A percentile compares a stretch with the other conserved stretches of the same genome.
These are phyloP conservation scores for Kwoniella pini DNA, from an alignment of 768 basidiomycete species.

Conservation along the genomic window DNA sequence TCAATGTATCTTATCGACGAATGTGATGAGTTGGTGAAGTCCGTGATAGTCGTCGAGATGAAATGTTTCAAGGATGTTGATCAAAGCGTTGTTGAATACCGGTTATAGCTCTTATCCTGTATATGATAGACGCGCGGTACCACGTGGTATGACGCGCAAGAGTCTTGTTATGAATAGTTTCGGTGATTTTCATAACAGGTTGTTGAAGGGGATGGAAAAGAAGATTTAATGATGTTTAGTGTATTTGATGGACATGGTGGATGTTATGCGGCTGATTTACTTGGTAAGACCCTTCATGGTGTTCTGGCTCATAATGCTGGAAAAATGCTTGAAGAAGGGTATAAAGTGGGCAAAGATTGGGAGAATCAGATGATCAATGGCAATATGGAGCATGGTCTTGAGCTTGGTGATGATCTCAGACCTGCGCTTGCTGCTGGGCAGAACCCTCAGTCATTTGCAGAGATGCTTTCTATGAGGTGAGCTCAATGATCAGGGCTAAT, in stretches of 20 bases:
- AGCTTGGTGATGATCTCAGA: neutral
- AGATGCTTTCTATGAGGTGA: slow-evolving; percentile 3
- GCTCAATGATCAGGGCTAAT: neutral
- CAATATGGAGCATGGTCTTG: neutral
- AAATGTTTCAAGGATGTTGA: no score
- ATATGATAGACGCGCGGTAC: no score
- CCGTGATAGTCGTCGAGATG: no score
- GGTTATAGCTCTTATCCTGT: no score
- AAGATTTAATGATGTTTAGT: slow-evolving; percentile 74
- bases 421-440: neutral
- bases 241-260: slow-evolving; percentile 75
- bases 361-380: neutral
- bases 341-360: neutral
- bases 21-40: no score
- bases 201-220: neutral
- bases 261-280: slow-evolving; percentile 72
- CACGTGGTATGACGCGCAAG: no score
- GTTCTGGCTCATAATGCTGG: slow-evolving; percentile 73
- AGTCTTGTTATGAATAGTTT: no score
- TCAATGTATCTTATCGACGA: no score
- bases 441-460: neutral
- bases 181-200: no score
- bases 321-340: neutral
- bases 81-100: no score
- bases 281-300: slow-evolving; percentile 78